Percentiles rank a stretch among this genome's conserved stretches.
Evolutionary conservation across 768 basidiomycete genomes (phyloP).

Genomic region (Phlegmacium glaucopus): DNA sequence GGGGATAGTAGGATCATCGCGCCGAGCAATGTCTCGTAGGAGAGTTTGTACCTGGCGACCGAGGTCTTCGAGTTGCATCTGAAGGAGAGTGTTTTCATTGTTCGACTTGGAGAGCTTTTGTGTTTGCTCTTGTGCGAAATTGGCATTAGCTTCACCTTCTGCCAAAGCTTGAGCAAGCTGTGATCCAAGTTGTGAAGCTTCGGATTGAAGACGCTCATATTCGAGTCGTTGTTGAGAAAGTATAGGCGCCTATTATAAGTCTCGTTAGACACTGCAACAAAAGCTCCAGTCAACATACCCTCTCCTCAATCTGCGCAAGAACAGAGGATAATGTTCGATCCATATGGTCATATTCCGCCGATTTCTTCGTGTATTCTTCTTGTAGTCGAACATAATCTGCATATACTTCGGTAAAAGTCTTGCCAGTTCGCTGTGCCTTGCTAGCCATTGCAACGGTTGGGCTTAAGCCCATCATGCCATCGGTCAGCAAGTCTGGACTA

Average conservation of each 20-base stretch:
- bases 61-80: slow-evolving; percentile 78
- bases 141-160: slow-evolving; percentile 68
- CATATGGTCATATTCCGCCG: slow-evolving; percentile 81
- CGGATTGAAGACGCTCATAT: slow-evolving; percentile 79
- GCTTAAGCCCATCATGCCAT: slow-evolving; percentile 69
- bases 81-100: slow-evolving; percentile 64
- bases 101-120: slow-evolving; percentile 59
- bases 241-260: slow-evolving; percentile 70
- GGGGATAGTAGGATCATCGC: slow-evolving; percentile 80
- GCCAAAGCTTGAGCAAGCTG: slow-evolving; percentile 74
- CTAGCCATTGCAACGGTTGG: slow-evolving; percentile 88
- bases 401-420: slow-evolving; percentile 94
- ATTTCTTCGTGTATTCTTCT: slow-evolving; percentile 75
- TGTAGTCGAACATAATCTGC: slow-evolving; percentile 85
- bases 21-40: slow-evolving; percentile 74
- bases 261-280: background rate
- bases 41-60: slow-evolving; percentile 82
- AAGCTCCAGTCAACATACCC: slow-evolving; percentile 44
- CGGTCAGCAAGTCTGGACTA: slow-evolving; percentile 38
- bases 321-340: slow-evolving; percentile 77
- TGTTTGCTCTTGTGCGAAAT: slow-evolving; percentile 51
- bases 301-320: slow-evolving; percentile 87
- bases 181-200: slow-evolving; percentile 74
- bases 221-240: slow-evolving; percentile 87
- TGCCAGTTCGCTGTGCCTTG: slow-evolving; percentile 75